Evolutionary conservation across 805 yeast genomes (phyloP), one percentile per base, ranked within the genome.

Genomic region (Kuraishia piskuri): DNA sequence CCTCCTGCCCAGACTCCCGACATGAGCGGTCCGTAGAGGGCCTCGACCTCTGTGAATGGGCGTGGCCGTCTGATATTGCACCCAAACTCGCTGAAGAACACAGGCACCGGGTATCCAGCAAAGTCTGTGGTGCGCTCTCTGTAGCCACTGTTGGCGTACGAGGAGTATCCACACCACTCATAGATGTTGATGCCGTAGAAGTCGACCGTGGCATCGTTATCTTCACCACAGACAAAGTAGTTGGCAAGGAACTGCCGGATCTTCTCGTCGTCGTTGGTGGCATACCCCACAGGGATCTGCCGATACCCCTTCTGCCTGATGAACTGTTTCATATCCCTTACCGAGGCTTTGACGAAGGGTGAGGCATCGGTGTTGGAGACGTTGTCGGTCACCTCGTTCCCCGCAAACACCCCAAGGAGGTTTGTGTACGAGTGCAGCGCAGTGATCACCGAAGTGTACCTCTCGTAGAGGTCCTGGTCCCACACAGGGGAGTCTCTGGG

Each of bases 111-210:
- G 72, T 83, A 86, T 69, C 79, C 80, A 49, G 74, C 61, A 71
- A 82, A 88, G 48, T 75, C 71, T 60, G 76, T 62, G 56, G 86
- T 86, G 68, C 86, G 85, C 53, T 73, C 67, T 48, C 77, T 69
- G 60, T 84, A 86, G 0, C 97, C 97, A 60, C 96, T 85, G 1
- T 88, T 75, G 55, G 81, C 72, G 65, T 89, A 83, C 0, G 94
- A 86, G 66, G 90, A 96, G 50, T 82, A 79, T 2, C 98, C 98
- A 68, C 94, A 86, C 84, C 92, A 86, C 63, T 86, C 90, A 65
- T 86, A 86, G 1, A 90, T 81, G 64, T 86, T 86, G 53, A 86
- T 88, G 2, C 92, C 94, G 64, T 86, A 86, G 60, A 86, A 86
- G 64, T 92, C 98, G n/a, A 85, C 83, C 31, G 66, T 58, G 1